Evolutionary conservation across 2,329 filamentous ascomycete genomes (phyloP), one percentile per base, ranked within the genome.

Genomic region (Thielaviopsis euricoi): DNA sequence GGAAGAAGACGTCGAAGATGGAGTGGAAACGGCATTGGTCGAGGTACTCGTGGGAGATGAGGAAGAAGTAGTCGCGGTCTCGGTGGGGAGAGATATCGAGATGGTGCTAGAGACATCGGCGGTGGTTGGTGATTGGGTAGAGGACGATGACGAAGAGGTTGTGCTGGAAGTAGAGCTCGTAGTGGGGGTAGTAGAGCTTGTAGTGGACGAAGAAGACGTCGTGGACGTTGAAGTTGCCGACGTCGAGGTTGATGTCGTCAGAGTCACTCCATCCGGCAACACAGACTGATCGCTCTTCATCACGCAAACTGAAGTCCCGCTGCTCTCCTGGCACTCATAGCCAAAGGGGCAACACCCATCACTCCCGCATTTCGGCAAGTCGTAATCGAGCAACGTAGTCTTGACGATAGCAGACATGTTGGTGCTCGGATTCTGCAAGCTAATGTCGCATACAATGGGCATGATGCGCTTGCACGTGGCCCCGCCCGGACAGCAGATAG

Each of bases 281-380:
- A 66, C 62, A 9, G 68, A 67, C 64, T 84, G 78, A 64, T 84
- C 75, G 17, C 70, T 61, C 61, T 81, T 68, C 63, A 71, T 73
- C 12, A 73, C 66, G 64, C 85, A 89, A 54, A 68, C 67, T 49
- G 46, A 53, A 25, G 50, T 53, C 1, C 37, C 53, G 23, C 21
- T 52, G 43, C 48, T 43, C 7, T 60, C 56, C 19, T 70, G 70
- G 70, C 86, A 90, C 1, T 72, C 71, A 69, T 84, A 89, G 2
- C 86, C 86, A 67, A 83, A 83, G 0, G 86, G 86, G 66, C 86
- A 90, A 69, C 86, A 90, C 63, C 61, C 68, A 19, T 64, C 66
- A 7, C 37, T 43, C 15, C 77, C 82, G 64, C 86, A 89, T 21
- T 69, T 74, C 1, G 71, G 69, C 15, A 89, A 71, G 12, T 72